These are phyloP conservation scores for Margaritispora aquatica DNA, from an alignment of 495 filamentous ascomycete genomes.

Conservation along the genomic window DNA sequence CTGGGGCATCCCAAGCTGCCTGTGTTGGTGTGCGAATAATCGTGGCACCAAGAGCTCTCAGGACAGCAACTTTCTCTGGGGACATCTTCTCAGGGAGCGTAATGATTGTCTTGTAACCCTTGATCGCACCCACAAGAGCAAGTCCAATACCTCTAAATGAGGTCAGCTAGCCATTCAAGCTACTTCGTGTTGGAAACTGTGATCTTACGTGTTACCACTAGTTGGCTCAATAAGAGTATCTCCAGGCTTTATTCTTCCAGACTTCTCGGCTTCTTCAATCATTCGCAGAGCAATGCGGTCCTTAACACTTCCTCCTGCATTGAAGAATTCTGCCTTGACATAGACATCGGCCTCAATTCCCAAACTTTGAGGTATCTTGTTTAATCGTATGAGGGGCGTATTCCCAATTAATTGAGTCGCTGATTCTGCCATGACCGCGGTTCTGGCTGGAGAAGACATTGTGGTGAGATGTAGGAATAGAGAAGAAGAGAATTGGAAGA, in stretches of 20 bases:
- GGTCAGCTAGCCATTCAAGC: constrained; percentile 14
- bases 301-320: constrained; percentile 96
- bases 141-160: constrained; percentile 75
- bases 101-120: constrained; percentile 97
- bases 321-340: constrained; percentile 94
- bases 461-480: not conserved
- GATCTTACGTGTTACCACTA: constrained; percentile 87
- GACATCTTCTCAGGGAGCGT: constrained; percentile 99
- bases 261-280: constrained; percentile 91
- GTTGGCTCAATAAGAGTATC: constrained; percentile 98
- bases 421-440: constrained; percentile 25
- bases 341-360: constrained; percentile 88
- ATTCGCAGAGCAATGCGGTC: constrained; percentile 95
- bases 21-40: constrained; percentile 97
- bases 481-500: not conserved
- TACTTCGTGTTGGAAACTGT: not conserved
- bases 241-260: constrained; percentile 90
- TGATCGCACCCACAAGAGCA: constrained; percentile 88
- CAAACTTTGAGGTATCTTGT: constrained; percentile 81
- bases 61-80: constrained; percentile 90
- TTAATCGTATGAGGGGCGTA: constrained; percentile 88
- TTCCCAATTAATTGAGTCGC: constrained; percentile 72
- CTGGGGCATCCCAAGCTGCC: constrained; percentile 88
- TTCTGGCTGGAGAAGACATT: constrained; percentile 9
- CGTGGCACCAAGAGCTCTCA: constrained; percentile 88